Percentiles rank a stretch among this genome's conserved stretches.
phyloP scores from a whole-genome alignment of 345 rosid species.

The Gossypium turneri region DNA sequence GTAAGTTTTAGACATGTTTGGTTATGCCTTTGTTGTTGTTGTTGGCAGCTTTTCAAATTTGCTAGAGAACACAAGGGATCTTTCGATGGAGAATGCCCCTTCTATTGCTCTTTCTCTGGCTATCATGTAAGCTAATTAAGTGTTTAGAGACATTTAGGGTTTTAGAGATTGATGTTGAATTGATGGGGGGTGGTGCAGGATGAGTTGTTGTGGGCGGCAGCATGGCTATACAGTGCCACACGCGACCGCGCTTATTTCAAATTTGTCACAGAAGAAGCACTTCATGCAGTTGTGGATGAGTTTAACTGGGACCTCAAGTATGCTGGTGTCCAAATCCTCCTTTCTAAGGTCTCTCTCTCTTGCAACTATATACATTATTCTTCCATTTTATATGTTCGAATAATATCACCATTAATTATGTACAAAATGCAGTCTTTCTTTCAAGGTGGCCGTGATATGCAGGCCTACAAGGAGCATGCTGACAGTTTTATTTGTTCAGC shows the following conservation, averaged over 20 bases:
- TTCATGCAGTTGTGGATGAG: slow-evolving; percentile 60
- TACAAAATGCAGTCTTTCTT: slow-evolving; percentile 47
- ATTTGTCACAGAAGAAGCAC: slow-evolving; percentile 50
- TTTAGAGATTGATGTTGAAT: no score
- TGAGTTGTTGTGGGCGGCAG: slow-evolving; percentile 91
- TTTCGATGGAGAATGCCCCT: slow-evolving; percentile 95
- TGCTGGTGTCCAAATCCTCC: slow-evolving; percentile 76
- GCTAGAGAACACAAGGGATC: slow-evolving; percentile 68
- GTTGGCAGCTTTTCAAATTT: slow-evolving; percentile 58
- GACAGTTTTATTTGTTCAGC: slow-evolving; percentile 73
- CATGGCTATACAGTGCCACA: slow-evolving; percentile 79
- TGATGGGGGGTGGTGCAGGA: slow-evolving; percentile 40
- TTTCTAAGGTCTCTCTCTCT: slow-evolving; percentile 42
- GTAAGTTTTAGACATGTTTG: no score
- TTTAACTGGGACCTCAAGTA: slow-evolving; percentile 95
- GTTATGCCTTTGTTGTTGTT: neutral
- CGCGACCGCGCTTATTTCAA: slow-evolving; percentile 31
- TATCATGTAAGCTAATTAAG: slow-evolving; percentile 44
- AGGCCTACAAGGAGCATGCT: slow-evolving; percentile 50
- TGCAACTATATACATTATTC: no score
- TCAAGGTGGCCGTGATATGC: slow-evolving; percentile 40
- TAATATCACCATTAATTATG: neutral
- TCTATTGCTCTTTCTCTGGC: slow-evolving; percentile 91
- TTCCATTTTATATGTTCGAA: no score
- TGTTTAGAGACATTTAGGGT: no score